Evolutionary conservation across 169 alveolate genomes (phyloP).

Genomic region (Plasmodium relictum): DNA sequence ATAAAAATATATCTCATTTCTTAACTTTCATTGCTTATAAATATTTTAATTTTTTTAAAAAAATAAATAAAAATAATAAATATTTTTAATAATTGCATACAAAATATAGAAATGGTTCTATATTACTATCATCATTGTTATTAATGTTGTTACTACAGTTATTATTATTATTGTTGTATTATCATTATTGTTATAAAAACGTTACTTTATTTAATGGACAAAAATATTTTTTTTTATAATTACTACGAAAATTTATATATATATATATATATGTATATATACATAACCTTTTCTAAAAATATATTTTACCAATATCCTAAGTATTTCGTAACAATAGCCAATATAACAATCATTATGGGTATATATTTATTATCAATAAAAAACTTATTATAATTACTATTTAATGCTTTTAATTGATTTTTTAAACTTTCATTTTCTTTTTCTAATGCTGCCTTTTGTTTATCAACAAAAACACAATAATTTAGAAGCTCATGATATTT

Average conservation of each 20-base stretch:
- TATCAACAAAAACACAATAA: constrained; percentile 91
- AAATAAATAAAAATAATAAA: no score
- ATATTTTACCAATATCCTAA: constrained; percentile 70
- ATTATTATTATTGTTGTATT: no score
- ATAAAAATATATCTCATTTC: no score
- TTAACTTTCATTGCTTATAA: no score
- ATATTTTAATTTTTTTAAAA: no score
- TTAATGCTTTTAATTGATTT: constrained; percentile 71
- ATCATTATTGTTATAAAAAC: no score
- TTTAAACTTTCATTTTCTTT: constrained; percentile 86
- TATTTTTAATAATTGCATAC: no score
- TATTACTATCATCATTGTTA: no score
- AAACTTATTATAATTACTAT: constrained; percentile 45
- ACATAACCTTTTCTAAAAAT: neutral
- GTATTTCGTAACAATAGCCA: constrained; percentile 64
- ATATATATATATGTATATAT: constrained; percentile 1
- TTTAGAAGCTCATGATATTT: constrained; percentile 90
- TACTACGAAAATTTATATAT: neutral
- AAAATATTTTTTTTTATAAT: no score
- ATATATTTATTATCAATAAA: constrained; percentile 55
- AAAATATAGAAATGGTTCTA: no score
- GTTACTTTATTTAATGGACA: no score
- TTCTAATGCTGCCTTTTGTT: constrained; percentile 84
- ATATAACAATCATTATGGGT: constrained; percentile 54
- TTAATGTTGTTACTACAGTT: no score